Percentiles rank a stretch among this genome's conserved stretches.
Evolutionary conservation across 1,284 basidiomycete genomes (phyloP).

Genomic region (Gomphus sp.): DNA sequence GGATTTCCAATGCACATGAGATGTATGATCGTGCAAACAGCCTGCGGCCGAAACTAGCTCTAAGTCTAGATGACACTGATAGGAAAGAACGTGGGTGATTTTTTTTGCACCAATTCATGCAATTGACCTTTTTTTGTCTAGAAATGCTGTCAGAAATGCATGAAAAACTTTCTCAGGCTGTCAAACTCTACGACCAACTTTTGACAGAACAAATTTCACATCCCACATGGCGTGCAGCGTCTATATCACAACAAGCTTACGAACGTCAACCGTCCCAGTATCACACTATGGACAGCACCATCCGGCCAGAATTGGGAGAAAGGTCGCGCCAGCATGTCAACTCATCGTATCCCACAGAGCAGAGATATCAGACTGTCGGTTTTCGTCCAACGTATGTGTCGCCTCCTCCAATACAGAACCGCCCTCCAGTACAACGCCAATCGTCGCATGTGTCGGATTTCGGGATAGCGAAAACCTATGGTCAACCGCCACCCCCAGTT

Average conservation of each 20-base stretch:
- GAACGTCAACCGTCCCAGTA: constrained; percentile 12
- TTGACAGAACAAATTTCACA: constrained; percentile 77
- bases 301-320: constrained; percentile 6
- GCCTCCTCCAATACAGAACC: constrained; percentile 17
- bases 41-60: constrained; percentile 74
- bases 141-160: constrained; percentile 90
- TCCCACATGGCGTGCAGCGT: constrained; percentile 49
- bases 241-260: constrained; percentile 15
- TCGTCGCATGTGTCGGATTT: not conserved
- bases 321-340: constrained; percentile 10
- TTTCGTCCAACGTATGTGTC: not conserved
- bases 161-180: constrained; percentile 84
- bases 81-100: constrained; percentile 74
- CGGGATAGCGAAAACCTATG: not conserved
- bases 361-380: constrained; percentile 23
- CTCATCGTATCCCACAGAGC: constrained; percentile 14
- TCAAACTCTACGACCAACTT: constrained; percentile 82
- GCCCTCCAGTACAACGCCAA: constrained; percentile 4
- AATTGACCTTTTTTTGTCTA: constrained; percentile 22
- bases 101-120: not conserved
- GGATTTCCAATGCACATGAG: constrained; percentile 76
- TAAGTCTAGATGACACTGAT: constrained; percentile 79
- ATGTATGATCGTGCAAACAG: constrained; percentile 79
- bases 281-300: constrained; percentile 12
- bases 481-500: not conserved